Evolutionary conservation across 352 stramenopile species (phyloP).

Genomic region (Pythium phragmitis): DNA sequence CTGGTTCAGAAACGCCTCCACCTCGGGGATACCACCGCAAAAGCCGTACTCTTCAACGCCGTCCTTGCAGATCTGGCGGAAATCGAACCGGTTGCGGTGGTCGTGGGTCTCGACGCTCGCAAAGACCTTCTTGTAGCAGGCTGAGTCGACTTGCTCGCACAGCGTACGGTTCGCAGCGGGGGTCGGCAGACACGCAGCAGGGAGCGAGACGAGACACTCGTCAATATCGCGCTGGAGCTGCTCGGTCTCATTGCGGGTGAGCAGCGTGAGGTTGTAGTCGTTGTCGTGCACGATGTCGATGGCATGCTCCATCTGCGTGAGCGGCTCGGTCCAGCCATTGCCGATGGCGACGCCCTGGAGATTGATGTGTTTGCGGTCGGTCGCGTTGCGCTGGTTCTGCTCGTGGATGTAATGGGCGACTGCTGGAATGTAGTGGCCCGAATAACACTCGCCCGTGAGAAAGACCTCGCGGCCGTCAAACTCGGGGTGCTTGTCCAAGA

Average conservation of each 20-base stretch:
- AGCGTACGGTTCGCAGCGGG: too few relatives aligned
- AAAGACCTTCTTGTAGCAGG: constrained; percentile 5
- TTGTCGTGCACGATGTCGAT: constrained; percentile 51
- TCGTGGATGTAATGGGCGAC: constrained; percentile 42
- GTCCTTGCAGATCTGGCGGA: not conserved
- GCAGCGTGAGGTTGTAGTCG: constrained; percentile 53
- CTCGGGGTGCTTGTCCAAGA: constrained; percentile 43
- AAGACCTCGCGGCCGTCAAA: constrained; percentile 44
- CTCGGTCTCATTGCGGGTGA: constrained; percentile 31
- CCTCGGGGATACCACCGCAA: constrained; percentile 36
- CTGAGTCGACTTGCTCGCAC: too few relatives aligned
- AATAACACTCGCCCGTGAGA: constrained; percentile 60
- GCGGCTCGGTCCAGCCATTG: constrained; percentile 57
- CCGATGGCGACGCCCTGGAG: constrained; percentile 68
- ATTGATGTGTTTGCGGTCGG: constrained; percentile 39
- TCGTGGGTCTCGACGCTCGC: constrained; percentile 19
- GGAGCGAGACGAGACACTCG: too few relatives aligned
- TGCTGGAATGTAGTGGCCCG: constrained; percentile 49
- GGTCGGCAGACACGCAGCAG: too few relatives aligned
- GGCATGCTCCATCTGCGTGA: constrained; percentile 36
- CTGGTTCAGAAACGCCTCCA: constrained; percentile 58
- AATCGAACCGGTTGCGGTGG: constrained; percentile 40
- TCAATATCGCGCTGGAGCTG: too few relatives aligned
- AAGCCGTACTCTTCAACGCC: constrained; percentile 3
- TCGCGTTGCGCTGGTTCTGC: constrained; percentile 30